Percentiles rank a stretch among this genome's conserved stretches.
phyloP scores from a whole-genome alignment of 2,329 filamentous ascomycete genomes.

The Sclerotinia trifoliorum region DNA sequence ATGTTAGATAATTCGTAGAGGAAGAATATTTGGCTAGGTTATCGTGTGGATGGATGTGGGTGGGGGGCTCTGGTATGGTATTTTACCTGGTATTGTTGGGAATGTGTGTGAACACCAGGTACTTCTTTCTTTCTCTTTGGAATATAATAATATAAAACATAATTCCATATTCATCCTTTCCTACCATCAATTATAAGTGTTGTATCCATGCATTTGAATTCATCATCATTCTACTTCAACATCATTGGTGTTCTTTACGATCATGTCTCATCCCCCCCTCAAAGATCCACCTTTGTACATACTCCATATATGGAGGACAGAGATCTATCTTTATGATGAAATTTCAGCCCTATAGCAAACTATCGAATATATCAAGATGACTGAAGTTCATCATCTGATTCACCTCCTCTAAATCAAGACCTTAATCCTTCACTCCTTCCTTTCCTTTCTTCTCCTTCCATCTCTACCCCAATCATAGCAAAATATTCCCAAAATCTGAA shows the following conservation, averaged over 20 bases:
- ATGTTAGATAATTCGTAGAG: background rate
- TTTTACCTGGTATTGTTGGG: background rate
- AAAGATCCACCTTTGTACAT: background rate
- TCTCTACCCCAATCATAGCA: background rate
- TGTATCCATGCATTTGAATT: background rate
- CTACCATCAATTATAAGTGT: background rate
- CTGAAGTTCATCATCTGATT: background rate
- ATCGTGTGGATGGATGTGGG: too few species aligned
- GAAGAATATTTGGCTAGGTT: background rate
- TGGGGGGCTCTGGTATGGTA: too few species aligned
- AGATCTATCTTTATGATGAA: background rate
- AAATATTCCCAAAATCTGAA: constrained; percentile 7
- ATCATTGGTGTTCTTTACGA: constrained; percentile 12
- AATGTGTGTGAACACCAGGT: background rate
- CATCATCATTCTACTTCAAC: background rate
- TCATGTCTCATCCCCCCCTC: background rate
- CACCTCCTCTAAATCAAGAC: background rate
- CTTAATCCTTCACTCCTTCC: background rate
- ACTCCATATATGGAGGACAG: background rate
- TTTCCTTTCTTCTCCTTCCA: background rate
- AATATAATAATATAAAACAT: background rate
- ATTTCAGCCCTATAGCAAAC: constrained; percentile 7
- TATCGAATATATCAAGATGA: background rate
- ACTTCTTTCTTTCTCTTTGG: background rate
- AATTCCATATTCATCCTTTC: background rate